phyloP scores from a whole-genome alignment of 1,284 basidiomycete species.

The Apiotrichum mycotoxinovorans region DNA sequence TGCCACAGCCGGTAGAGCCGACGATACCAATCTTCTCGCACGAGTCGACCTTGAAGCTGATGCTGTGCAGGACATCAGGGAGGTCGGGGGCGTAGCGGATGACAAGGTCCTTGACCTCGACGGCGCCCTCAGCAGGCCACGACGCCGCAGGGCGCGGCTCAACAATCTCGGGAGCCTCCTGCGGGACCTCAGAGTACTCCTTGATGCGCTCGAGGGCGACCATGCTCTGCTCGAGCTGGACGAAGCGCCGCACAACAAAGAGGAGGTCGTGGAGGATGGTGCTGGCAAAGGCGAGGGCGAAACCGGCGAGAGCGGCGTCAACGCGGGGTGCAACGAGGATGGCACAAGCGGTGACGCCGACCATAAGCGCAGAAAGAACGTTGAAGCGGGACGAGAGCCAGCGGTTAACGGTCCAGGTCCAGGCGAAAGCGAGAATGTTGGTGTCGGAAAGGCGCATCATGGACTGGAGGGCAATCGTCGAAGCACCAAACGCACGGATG shows the following conservation, averaged over 20 bases:
- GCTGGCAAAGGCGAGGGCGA: slow-evolving; percentile 75
- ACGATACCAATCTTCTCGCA: slow-evolving; percentile 75
- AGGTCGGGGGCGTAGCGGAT: slow-evolving; percentile 78
- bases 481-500: slow-evolving; percentile 73
- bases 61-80: slow-evolving; percentile 76
- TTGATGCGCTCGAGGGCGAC: slow-evolving; percentile 83
- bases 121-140: slow-evolving; percentile 75
- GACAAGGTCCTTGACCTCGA: slow-evolving; percentile 74
- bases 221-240: slow-evolving; percentile 87
- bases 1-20: slow-evolving; percentile 73
- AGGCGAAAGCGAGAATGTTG: slow-evolving; percentile 72
- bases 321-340: slow-evolving; percentile 67
- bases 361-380: slow-evolving; percentile 66
- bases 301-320: slow-evolving; percentile 71
- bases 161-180: slow-evolving; percentile 73
- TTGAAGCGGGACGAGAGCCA: slow-evolving; percentile 65
- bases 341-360: slow-evolving; percentile 68
- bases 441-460: slow-evolving; percentile 83
- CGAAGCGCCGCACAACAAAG: slow-evolving; percentile 60
- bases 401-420: slow-evolving; percentile 65
- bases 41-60: slow-evolving; percentile 72
- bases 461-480: slow-evolving; percentile 74
- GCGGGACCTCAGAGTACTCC: slow-evolving; percentile 69
- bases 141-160: slow-evolving; percentile 76
- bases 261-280: slow-evolving; percentile 70